Conservation (phyloP, 2,329 filamentous ascomycete genomes). For the Scytalidium sp. region DNA sequence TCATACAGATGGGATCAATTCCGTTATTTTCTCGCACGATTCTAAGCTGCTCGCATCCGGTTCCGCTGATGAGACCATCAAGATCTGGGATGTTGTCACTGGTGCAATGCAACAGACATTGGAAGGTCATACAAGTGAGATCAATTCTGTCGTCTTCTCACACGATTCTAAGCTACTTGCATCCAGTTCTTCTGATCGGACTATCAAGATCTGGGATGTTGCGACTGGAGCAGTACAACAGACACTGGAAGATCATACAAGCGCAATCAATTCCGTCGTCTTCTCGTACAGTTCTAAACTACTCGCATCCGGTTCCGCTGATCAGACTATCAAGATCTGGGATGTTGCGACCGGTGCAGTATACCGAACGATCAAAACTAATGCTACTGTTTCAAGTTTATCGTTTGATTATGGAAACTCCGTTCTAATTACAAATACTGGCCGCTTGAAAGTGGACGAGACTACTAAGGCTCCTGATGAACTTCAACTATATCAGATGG, state of each 20-base stretch:
- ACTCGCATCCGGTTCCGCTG: constrained; percentile 1
- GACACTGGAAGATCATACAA: constrained; percentile 50
- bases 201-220: constrained; percentile 10
- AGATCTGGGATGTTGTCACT: constrained; percentile 10
- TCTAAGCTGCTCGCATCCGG: constrained; percentile 9
- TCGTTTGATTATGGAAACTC: too few species aligned
- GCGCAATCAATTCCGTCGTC: constrained; percentile 69
- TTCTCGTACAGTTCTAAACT: constrained; percentile 1
- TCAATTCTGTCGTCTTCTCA: constrained; percentile 7
- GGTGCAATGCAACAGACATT: constrained; percentile 9
- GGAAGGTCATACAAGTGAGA: constrained; percentile 7
- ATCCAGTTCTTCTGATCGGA: constrained; percentile 6
- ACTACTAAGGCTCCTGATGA: too few species aligned
- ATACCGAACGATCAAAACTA: too few species aligned
- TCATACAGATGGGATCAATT: neutral
- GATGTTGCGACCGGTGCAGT: constrained; percentile 25
- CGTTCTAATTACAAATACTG: too few species aligned
- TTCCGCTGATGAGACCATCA: constrained; percentile 41
- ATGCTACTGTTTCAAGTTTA: too few species aligned
- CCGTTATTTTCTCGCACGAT: constrained; percentile 10
- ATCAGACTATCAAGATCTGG: constrained; percentile 52
- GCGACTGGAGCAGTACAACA: neutral
- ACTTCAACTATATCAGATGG: too few species aligned
- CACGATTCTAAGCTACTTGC: constrained; percentile 3
- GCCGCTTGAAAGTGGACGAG: too few species aligned